Evolutionary conservation across 192 early-diverging fungal genomes (phyloP), one percentile per base, ranked within the genome.

Genomic region (Backusella psychrophila): DNA sequence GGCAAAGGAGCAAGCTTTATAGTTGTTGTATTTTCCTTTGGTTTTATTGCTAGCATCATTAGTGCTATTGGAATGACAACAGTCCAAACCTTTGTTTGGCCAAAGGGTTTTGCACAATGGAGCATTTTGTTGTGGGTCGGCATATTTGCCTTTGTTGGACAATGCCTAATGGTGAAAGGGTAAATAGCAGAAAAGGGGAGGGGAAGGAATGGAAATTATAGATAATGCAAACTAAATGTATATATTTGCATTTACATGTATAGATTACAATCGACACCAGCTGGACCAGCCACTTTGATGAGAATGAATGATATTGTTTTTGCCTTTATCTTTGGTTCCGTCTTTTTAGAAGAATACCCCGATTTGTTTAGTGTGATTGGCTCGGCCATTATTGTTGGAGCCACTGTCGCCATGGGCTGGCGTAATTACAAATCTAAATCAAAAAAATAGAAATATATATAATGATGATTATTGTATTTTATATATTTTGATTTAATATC

Each of bases 291-390:
- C 12, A 80, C 91, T 21, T 68, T 95, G 80, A 92, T 94, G 90
- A 87, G 94, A 41, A 93, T 91, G 82, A 82, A 92, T 59, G 93
- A 95, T 72, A 88, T 95, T 42, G 91, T 93, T 3, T 93, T 93
- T 85, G 91, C 93, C 9, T 93, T 93, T 82, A 53, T 91, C n/a
- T 88, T 94, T 80, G 91, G 93, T 35, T 84, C 91, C 36, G 71
- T 83, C 1, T 68, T 95, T 68, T 90, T 94, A 71, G 84, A 86
- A 69, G 92, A 95, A 79, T 69, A 86, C 6, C 92, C 93, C 0
- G 83, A 85, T 52, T 26, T 83, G 41, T 83, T 84, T 26, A 83
- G 80, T 8, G 78, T 92, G 52, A 31, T 82, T 17, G 94, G 94
- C 7, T 87, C 93, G 0, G 38, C 83, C 0, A 73, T 92, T 1